Evolutionary conservation across 306 rosid species (phyloP).

Genomic region (Canavalia gladiata): DNA sequence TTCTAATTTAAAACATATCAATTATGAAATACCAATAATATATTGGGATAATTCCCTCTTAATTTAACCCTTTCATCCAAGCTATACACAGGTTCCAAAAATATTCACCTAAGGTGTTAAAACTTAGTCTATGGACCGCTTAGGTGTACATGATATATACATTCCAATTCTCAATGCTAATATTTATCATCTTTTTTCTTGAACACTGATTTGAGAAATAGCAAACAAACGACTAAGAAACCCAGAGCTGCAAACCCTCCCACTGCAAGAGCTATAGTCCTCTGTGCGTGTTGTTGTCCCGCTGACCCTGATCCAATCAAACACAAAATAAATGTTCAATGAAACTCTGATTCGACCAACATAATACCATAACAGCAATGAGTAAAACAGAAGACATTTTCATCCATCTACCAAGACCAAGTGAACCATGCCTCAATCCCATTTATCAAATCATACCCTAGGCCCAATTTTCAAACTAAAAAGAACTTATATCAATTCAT

Average conservation of each 20-base stretch:
- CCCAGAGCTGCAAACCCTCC: constrained; percentile 51
- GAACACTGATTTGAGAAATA: constrained; percentile 8
- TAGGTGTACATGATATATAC: background rate
- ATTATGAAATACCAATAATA: background rate
- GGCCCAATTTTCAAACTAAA: background rate
- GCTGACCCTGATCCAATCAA: constrained; percentile 51
- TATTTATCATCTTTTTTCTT: constrained; percentile 1
- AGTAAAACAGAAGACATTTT: background rate
- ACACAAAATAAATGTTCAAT: background rate
- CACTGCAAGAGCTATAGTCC: constrained; percentile 69
- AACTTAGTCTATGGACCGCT: background rate
- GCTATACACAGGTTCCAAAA: background rate
- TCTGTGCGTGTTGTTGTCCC: constrained; percentile 52
- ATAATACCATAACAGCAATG: background rate
- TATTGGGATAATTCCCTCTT: background rate
- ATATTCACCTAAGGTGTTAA: background rate
- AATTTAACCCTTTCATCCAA: background rate
- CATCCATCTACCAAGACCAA: background rate
- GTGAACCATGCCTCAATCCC: background rate
- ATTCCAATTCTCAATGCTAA: background rate
- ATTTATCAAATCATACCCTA: background rate
- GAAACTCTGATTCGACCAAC: background rate
- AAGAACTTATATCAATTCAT: background rate
- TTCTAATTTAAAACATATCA: background rate
- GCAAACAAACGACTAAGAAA: constrained; percentile 10